Base-by-base conservation (phyloP, 2,329 filamentous ascomycete species). In the Pyricularia sp. region DNA sequence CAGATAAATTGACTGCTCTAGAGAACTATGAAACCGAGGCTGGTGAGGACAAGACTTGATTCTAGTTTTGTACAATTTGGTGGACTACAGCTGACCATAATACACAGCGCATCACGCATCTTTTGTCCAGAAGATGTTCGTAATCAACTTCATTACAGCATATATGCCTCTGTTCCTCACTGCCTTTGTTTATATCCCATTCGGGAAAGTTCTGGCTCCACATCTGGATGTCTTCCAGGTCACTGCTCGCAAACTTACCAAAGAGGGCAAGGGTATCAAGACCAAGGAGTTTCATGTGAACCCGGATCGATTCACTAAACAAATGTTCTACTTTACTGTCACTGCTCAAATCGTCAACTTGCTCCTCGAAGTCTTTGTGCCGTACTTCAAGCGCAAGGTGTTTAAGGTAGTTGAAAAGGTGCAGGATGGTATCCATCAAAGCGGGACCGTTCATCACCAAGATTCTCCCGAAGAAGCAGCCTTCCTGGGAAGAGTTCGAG, bases 241-340 rank as follows among this genome's bases (percentile, higher is more conserved):
- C 16, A 87, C 88, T 0, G 89, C 93, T 0, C 86, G 86, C 71
- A 87, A 86, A 0, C 87, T 96, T 69, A 88, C 88, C 0, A 86
- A 90, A 65, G 85, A 89, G 68, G 87, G 93, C 67, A 88, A 91
- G 72, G 30, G 26, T 13, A 76, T 91, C 31, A 80, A 84, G 30
- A 84, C 82, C 5, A 77, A 79, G 63, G 80, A 83, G 28, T 99
- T 97, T 74, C 81, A 86, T 64, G 90, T 97, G 76, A 92, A 97
- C 72, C 88, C 91, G 0, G 82, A 87, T 68, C 84, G 94, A 19
- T 85, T 97, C 44, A 89, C 88, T 70, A 90, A 92, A 70, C 93
- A 97, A 74, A 91, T 97, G 73, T 94, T 97, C 68, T 97, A 96
- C 77, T 94, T 96, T 68, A 96, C 93, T 0, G 90, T 97, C 35